phyloP scores from a whole-genome alignment of 208 protist genomes.

The Novymonas esmeraldas region DNA sequence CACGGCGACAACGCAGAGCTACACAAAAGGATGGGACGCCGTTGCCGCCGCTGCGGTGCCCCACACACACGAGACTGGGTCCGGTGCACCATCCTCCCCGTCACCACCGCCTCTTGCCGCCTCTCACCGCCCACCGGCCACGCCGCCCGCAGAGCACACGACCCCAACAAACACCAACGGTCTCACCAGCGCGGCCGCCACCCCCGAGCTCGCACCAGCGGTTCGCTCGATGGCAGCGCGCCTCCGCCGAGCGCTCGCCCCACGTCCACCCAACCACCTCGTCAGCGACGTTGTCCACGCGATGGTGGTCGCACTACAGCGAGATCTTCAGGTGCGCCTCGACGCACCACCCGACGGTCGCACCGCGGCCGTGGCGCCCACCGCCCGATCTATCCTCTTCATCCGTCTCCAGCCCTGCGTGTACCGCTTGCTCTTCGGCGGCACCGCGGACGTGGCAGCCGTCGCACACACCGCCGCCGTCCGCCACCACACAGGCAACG shows the following conservation, averaged over 20 bases:
- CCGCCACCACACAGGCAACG: no score
- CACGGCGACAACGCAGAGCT: slow-evolving; percentile 5
- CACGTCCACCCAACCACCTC: slow-evolving; percentile 49
- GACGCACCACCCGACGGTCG: not conserved
- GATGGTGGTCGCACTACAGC: slow-evolving; percentile 57
- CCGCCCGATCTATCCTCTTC: slow-evolving; percentile 35
- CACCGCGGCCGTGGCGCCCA: slow-evolving; percentile 3
- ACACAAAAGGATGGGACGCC: slow-evolving; percentile 1
- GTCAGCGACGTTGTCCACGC: slow-evolving; percentile 71
- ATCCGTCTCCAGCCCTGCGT: slow-evolving; percentile 44
- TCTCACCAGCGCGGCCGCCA: no score
- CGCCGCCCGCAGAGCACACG: no score
- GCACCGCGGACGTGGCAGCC: slow-evolving; percentile 18
- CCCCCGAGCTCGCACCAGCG: no score
- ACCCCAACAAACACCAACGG: no score
- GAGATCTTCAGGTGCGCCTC: slow-evolving; percentile 34
- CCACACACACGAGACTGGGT: not conserved
- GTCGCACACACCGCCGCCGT: no score
- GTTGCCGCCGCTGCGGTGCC: not conserved
- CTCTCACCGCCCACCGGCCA: no score
- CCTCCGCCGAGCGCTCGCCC: slow-evolving; percentile 71
- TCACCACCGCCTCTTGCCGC: no score
- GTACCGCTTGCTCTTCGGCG: slow-evolving; percentile 34
- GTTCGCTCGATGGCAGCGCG: slow-evolving; percentile 18
- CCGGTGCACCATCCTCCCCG: no score